Base-by-base conservation (phyloP, 2,329 filamentous ascomycete species). In the Cordyceps cicadae region DNA sequence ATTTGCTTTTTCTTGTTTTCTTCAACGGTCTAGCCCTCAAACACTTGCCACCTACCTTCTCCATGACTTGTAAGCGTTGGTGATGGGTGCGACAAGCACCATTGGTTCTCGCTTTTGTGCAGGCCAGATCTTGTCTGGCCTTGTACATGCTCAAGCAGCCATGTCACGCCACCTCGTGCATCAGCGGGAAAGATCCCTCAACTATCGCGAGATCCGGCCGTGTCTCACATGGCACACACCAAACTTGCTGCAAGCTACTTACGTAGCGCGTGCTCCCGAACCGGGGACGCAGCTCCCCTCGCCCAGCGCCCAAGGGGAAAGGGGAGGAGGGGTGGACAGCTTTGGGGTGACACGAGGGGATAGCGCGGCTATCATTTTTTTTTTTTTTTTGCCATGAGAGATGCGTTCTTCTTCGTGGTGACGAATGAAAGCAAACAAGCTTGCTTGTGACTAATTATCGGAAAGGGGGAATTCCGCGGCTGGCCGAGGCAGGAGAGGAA, bases 161-260 rank as follows among this genome's bases (percentile, higher is more conserved):
- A 37, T 32, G 19, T 56, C 54, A 56, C 54, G 29, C 43, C 29
- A 56, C 54, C 19, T 37, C n/a, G 43, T 48, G 29, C 43, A 48
- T 56, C n/a, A 48, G 54, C 43, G 29, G 54, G 15, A 49, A 43
- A 56, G 26, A 26, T 46, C 19, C 29, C 53, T 6, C 29, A 29
- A 29, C 29, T 29, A 55, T 55, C 43, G 19, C 48, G 29, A 29
- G 46, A 43, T 43, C 15, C 12, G 34, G 34, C 34, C 34, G 34
- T 56, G 54, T 56, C 54, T 56, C 54, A 56, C 54, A 56, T 12
- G 41, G 29, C 54, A 55, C 54, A 55, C 41, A 48, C 43, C 54
- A 49, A n/a, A 29, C 5, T 26, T 37, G 26, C 8, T 56, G 43
- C 54, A 49, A 48, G 54, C 43, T 56, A 48, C 8, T 3, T 11